Conservation (phyloP, 2,329 filamentous ascomycete species). For the Ambrosiella cleistominuta region DNA sequence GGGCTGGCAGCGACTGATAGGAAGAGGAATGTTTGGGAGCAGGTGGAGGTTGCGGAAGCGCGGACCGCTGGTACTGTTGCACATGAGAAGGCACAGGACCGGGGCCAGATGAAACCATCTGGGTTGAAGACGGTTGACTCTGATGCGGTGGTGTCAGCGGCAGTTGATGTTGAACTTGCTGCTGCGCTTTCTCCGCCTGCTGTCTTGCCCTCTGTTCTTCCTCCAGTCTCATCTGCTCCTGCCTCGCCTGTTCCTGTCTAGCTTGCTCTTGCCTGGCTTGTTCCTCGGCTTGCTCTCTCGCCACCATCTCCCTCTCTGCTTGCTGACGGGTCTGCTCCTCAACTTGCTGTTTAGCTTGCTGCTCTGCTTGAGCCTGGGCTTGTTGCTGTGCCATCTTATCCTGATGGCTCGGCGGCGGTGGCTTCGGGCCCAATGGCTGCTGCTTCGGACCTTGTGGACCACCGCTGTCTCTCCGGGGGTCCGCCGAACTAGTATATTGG, state of each 20-base stretch:
- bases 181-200: not conserved
- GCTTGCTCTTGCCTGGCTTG: not conserved
- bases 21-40: not conserved
- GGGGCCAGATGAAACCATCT: not conserved
- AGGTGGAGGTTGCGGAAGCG: not conserved
- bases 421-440: not conserved
- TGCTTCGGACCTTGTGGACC: not conserved
- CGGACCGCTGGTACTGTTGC: not conserved
- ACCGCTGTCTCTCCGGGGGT: not conserved
- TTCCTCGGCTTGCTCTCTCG: not conserved
- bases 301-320: not conserved
- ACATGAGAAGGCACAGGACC: not conserved
- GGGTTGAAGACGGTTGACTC: not conserved
- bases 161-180: not conserved
- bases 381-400: constrained; percentile 7
- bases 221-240: not conserved
- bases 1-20: constrained; percentile 6
- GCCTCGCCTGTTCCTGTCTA: not conserved
- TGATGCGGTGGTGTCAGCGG: constrained; percentile 1
- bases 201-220: not conserved
- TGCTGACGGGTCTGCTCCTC: not conserved
- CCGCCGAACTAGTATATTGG: not conserved
- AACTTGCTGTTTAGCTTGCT: not conserved
- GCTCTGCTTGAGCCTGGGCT: constrained; percentile 1
- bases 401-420: constrained; percentile 5